Evolutionary conservation across 768 basidiomycete genomes (phyloP).

Genomic region (Collybiopsis luxurians): DNA sequence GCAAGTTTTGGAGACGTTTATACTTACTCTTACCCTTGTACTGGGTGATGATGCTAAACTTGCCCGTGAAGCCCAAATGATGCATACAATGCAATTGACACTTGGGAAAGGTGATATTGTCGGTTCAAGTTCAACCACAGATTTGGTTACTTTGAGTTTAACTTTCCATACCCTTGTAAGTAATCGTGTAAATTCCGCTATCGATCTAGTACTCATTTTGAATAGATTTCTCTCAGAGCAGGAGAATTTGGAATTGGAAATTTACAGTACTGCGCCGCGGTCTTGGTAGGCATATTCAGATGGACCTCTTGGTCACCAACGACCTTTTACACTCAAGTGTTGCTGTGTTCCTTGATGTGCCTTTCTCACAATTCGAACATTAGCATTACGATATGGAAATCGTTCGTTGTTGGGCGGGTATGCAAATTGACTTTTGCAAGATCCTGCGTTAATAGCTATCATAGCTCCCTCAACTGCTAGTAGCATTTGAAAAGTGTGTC

Average conservation of each 20-base stretch:
- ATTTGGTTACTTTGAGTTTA: constrained; percentile 62
- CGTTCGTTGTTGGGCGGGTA: constrained; percentile 73
- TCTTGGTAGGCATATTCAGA: constrained; percentile 55
- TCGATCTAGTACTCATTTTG: neutral
- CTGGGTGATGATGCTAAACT: constrained; percentile 70
- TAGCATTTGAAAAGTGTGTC: constrained; percentile 51
- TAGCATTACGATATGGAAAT: constrained; percentile 55
- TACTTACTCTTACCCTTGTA: constrained; percentile 54
- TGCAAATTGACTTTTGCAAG: constrained; percentile 19
- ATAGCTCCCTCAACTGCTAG: constrained; percentile 62
- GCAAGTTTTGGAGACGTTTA: constrained; percentile 58
- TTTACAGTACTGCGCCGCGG: constrained; percentile 44
- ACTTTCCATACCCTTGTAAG: constrained; percentile 61
- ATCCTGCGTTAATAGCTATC: neutral
- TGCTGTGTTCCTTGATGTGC: constrained; percentile 61
- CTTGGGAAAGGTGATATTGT: constrained; percentile 56
- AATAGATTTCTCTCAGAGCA: constrained; percentile 56
- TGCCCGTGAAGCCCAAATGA: constrained; percentile 68
- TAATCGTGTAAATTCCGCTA: constrained; percentile 6
- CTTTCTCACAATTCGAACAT: constrained; percentile 47
- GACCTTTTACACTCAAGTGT: constrained; percentile 66
- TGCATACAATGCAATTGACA: constrained; percentile 59
- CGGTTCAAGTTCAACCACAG: constrained; percentile 53
- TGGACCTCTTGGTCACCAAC: constrained; percentile 63
- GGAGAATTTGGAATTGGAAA: constrained; percentile 65